Evolutionary conservation across 2,329 filamentous ascomycete genomes (phyloP), one percentile per base, ranked within the genome.

Genomic region (Penicillium crustosum): DNA sequence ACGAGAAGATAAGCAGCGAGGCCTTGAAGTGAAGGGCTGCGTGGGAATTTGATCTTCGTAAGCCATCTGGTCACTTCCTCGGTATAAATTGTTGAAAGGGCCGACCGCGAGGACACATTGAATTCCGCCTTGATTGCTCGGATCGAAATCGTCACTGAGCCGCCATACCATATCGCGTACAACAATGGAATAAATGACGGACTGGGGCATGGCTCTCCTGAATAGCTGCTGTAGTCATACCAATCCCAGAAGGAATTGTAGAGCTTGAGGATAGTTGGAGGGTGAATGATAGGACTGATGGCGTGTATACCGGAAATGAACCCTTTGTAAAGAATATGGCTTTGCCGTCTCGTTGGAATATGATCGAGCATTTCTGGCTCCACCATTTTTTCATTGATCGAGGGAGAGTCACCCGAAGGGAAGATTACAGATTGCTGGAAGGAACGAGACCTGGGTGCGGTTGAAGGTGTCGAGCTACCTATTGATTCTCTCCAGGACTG

Each of bases 151-250:
- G 76, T 78, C 9, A 79, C 75, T 2, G 77, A 78, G 4, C 78
- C 78, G n/a, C 77, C 75, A 60, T 79, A 80, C 78, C 78, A 79
- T 33, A 81, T 78, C 8, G 77, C 77, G 59, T 78, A 77, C 5
- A 81, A 65, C 4, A 79, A 61, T 2, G 78, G 77, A 36, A 79
- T 74, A 42, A 79, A 77, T 1, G 75, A 75, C 1, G 75, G 72
- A 45, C 76, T 73, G 0, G 75, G 73, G 49, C 68, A 77, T 4
- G 72, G 55, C 36, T 74, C 68, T 17, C 72, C 72, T 2, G 73
- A 73, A 41, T 75, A 70, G 41, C 68, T 73, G 25, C 65, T 66
- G 38, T 72, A 69, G 47, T 78, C 72, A 57, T 78, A 78, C 77
- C 77, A 79, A 33, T 77, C 66, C 77, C 78, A 79, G 56, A 81